Base-by-base conservation (phyloP, 345 rosid species). In the Dimocarpus longan region DNA sequence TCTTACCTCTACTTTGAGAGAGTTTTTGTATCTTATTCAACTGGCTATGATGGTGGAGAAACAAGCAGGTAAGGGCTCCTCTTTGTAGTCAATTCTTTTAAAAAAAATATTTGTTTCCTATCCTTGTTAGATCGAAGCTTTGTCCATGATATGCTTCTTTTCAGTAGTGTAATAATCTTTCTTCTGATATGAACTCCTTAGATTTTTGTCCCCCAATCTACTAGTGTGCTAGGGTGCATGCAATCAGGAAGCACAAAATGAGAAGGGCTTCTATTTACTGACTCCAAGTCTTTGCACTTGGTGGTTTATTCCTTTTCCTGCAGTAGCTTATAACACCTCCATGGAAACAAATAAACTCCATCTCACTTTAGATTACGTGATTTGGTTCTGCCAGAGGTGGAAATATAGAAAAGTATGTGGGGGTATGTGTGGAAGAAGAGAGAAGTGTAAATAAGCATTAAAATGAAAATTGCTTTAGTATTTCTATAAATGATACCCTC, bases 41-140 rank as follows among this genome's bases (percentile, higher is more conserved):
- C 93, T 76, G 97, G 99, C 73, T 96, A 91, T 83, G 98, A 91
- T 82, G 90, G 88, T 79, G 99, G 99, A 77, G 81, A 90, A 73
- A 91, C 98, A 50, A 93, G 98, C 97, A 94, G 99, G 99, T 94
- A 75, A 65, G 78, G 73, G 13, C 43, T 57, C 43, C 64, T 71
- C 52, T 66, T 10, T 71, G 39, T 72, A 37, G 56, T 72, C 6
- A 12, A 67, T 70, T 78, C 28, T 32, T 10, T 64, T 46, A 15
- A 52, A 11, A 65, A 26, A 19, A 64, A 22, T n/a, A 21, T 28
- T 74, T 26, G 10, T 32, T 12, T 22, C 69, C 68, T 46, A 32
- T 44, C 1, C 6, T 71, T 44, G 15, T 69, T 5, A 7, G 39
- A 18, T 43, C 19, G 28, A 66, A n/a, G 37, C 56, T 11, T 56